These are phyloP conservation scores for Aspergillus asperescens DNA, from an alignment of 495 filamentous ascomycete species.

Conservation along the genomic window DNA sequence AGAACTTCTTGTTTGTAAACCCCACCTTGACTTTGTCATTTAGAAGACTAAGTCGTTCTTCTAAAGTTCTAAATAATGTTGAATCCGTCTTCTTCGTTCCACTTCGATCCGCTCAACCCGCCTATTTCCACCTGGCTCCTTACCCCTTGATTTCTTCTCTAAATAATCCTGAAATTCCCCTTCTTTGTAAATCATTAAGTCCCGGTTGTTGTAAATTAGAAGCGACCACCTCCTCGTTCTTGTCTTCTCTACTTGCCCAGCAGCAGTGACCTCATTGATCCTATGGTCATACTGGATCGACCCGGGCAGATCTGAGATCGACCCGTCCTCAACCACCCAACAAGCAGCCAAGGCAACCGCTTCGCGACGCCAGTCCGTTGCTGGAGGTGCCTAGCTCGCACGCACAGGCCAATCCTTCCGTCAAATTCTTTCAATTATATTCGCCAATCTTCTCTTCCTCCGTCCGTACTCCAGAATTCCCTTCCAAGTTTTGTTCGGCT, in stretches of 20 bases:
- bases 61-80: neutral
- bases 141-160: no score
- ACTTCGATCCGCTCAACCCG: neutral
- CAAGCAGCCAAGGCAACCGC: conserved; percentile 19
- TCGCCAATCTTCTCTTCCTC: neutral
- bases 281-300: conserved; percentile 20
- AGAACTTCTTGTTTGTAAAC: neutral
- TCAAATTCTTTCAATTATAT: conserved; percentile 9
- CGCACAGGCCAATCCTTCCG: conserved; percentile 3
- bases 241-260: no score
- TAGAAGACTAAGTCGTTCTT: neutral
- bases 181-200: no score
- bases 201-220: no score
- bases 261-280: conserved; percentile 13
- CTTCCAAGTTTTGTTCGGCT: conserved; percentile 1
- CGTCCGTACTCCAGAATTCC: neutral
- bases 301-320: conserved; percentile 28
- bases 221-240: no score
- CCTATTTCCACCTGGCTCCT: no score
- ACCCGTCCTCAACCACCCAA: conserved; percentile 7
- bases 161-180: no score
- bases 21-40: neutral
- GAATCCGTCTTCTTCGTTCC: neutral
- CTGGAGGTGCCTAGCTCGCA: conserved; percentile 5
- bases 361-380: conserved; percentile 20